A percentile compares a stretch with the other conserved stretches of the same genome.
phyloP scores from a whole-genome alignment of 139 green algal species.

The Coccomyxa sp. region DNA sequence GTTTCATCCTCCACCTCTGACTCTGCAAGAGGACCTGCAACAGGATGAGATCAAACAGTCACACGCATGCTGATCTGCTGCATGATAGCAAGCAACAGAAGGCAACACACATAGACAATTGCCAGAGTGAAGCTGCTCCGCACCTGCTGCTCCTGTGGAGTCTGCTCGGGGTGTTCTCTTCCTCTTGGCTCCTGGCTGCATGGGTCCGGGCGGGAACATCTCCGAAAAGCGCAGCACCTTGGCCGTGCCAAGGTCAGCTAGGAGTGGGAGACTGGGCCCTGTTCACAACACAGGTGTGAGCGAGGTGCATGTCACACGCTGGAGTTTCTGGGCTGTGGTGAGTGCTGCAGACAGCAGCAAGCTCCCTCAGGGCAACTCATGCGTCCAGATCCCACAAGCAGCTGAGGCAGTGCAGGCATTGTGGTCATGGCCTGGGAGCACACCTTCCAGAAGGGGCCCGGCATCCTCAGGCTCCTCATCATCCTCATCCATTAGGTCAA shows the following conservation, averaged over 20 bases:
- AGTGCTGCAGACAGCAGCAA: not conserved
- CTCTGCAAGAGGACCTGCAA: no score
- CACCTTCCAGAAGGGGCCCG: no score
- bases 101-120: no score
- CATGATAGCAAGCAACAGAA: no score
- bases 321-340: not conserved
- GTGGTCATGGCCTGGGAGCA: no score
- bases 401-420: not conserved
- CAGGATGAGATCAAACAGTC: not conserved
- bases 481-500: no score
- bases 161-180: not conserved
- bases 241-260: not conserved
- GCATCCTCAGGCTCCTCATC: no score
- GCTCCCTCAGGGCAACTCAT: not conserved
- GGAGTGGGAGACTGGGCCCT: not conserved
- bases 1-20: no score
- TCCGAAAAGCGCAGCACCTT: conserved; percentile 10
- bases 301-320: not conserved
- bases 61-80: not conserved
- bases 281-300: not conserved
- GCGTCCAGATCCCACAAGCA: not conserved
- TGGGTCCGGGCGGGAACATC: not conserved
- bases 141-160: not conserved
- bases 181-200: not conserved
- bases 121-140: no score